Evolutionary conservation across 2,329 filamentous ascomycete species (phyloP), one percentile per base, ranked within the genome.

Genomic region (Diaporthe citrichinensis): DNA sequence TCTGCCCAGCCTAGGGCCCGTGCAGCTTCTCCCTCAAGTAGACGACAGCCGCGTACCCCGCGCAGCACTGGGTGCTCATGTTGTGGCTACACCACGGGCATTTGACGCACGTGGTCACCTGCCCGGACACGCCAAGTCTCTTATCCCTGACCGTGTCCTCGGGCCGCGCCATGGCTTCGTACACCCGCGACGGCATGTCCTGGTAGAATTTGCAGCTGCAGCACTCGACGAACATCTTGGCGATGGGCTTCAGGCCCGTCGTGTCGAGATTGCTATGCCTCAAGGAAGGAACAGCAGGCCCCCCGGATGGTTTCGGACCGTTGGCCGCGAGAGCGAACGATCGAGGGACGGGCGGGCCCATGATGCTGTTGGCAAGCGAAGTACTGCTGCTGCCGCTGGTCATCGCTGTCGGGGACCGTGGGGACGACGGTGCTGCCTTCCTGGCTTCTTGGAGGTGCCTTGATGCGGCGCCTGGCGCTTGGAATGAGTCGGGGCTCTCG

Each of bases 1-100:
- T 25, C 31, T 53, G 46, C 34, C 49, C 15, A 6, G 23, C 9
- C 69, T 61, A 76, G 15, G 67, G 71, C 31, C 76, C 76, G 79
- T 92, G 90, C 69, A 93, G 81, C 76, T 90, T 89, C 82, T 94
- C 92, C 79, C 90, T 90, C 79, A 94, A 84, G 77, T 92, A 90
- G 5, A 95, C 89, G 59, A 92, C 87, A 1, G 93, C 91, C 15
- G 91, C 90, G 84, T 93, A 93, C 10, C 92, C 93, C 15, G 92
- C 88, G 81, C 93, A 95, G 83, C 93, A 95, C 75, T 84, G 85
- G 20, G 89, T 92, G 78, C 87, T 92, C 92, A 95, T 94, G 68
- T 89, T 89, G 84, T 95, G 93, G 58, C 86, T 86, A 81, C 93
- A 95, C 93, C 93, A 94, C 12, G 92, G 92, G 81, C 93, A 94